Percentiles rank a stretch among this genome's conserved stretches.
These are phyloP conservation scores for Ustilaginoidea virens DNA, from an alignment of 2,329 filamentous ascomycete genomes.

Conservation along the genomic window DNA sequence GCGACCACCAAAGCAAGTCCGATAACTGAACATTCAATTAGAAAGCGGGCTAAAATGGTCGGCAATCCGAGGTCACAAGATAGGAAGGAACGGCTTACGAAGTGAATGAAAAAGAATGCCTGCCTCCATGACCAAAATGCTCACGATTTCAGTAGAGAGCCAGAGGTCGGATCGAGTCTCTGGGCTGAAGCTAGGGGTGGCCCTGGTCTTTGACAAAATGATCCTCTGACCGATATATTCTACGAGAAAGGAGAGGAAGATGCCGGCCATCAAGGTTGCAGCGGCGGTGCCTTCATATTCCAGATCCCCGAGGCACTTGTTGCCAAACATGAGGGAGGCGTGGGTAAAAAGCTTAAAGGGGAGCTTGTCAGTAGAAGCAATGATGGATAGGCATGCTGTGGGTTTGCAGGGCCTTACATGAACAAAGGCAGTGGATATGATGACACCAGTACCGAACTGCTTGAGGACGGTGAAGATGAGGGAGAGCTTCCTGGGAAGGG, in stretches of 20 bases:
- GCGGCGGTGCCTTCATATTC: constrained; percentile 54
- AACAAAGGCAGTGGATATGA: constrained; percentile 56
- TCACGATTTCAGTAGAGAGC: constrained; percentile 33
- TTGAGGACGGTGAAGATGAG: constrained; percentile 48
- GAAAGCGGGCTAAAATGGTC: too few species aligned
- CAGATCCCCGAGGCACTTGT: constrained; percentile 50
- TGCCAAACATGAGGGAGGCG: constrained; percentile 55
- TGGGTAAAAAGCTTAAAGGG: constrained; percentile 51
- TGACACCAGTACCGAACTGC: constrained; percentile 60
- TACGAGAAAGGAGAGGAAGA: constrained; percentile 57
- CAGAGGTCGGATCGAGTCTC: constrained; percentile 11
- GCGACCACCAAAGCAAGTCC: constrained; percentile 48
- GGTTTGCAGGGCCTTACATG: constrained; percentile 31
- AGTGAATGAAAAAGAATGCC: constrained; percentile 65
- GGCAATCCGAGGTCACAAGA: too few species aligned
- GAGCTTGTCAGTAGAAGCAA: not conserved
- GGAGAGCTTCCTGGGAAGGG: constrained; percentile 34
- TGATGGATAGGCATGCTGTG: not conserved
- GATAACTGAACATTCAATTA: constrained; percentile 31
- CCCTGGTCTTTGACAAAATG: constrained; percentile 22
- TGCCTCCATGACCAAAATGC: constrained; percentile 54
- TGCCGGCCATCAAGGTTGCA: constrained; percentile 57
- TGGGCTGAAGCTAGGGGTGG: constrained; percentile 11
- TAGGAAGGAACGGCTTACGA: constrained; percentile 22
- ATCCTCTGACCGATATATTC: constrained; percentile 52